Evolutionary conservation across 2,329 filamentous ascomycete species (phyloP).

Genomic region (Dactylellina parvicollis): DNA sequence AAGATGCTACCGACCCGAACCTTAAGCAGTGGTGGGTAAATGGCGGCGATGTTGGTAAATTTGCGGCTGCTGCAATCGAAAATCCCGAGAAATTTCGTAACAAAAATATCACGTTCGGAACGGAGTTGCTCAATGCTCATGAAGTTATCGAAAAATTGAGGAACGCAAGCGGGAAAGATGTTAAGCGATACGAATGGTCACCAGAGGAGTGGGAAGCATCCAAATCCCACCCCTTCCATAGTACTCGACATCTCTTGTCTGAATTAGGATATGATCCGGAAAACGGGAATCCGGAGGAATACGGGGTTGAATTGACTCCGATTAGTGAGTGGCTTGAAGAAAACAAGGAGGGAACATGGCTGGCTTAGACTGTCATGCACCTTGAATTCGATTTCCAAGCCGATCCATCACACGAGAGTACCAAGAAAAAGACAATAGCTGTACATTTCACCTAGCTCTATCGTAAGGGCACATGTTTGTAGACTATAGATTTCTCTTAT

Average conservation of each 20-base stretch:
- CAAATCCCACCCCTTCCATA: conserved; percentile 23
- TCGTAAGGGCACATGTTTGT: no score
- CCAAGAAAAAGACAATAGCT: no score
- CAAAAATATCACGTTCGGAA: conserved; percentile 39
- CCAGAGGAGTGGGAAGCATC: conserved; percentile 45
- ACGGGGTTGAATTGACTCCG: conserved; percentile 29
- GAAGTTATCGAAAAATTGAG: conserved; percentile 39
- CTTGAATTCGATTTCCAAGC: not conserved
- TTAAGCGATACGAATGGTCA: conserved; percentile 41
- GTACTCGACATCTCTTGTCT: conserved; percentile 5
- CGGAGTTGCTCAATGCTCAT: conserved; percentile 15
- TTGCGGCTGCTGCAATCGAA: conserved; percentile 28
- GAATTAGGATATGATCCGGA: conserved; percentile 39
- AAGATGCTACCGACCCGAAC: conserved; percentile 24
- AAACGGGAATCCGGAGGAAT: conserved; percentile 24
- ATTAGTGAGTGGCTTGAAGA: conserved; percentile 44
- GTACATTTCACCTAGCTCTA: no score
- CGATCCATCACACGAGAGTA: no score
- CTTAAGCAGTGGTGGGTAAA: conserved; percentile 23
- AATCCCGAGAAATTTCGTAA: conserved; percentile 37
- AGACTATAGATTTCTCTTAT: no score
- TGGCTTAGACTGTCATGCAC: conserved; percentile 3
- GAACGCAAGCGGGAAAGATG: conserved; percentile 35
- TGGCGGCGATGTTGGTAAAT: conserved; percentile 38
- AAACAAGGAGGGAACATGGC: conserved; percentile 38